Conservation (phyloP, 2,329 filamentous ascomycete genomes). For the Thelonectria rubi region DNA sequence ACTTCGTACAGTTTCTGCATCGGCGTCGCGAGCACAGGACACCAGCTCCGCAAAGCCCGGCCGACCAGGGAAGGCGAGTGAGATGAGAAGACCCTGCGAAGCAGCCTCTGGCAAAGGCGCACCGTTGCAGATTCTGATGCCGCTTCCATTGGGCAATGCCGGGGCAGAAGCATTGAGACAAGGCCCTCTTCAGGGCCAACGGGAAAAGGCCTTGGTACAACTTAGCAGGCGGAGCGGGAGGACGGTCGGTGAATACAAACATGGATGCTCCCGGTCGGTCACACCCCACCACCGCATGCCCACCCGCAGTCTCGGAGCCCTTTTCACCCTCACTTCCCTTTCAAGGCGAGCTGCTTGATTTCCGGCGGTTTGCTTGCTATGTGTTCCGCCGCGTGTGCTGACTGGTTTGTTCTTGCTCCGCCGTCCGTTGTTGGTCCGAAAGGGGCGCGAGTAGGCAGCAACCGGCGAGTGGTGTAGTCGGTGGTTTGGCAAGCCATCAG, state of each 20-base stretch:
- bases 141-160: conserved; percentile 27
- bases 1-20: not conserved
- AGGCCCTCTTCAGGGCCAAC: conserved; percentile 20
- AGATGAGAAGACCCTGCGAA: conserved; percentile 17
- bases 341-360: conserved; percentile 4
- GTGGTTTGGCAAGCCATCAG: conserved; percentile 7
- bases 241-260: conserved; percentile 29
- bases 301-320: conserved; percentile 33
- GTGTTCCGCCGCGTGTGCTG: conserved; percentile 4
- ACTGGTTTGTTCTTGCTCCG: conserved; percentile 9
- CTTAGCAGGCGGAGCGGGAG: conserved; percentile 15
- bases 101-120: conserved; percentile 13
- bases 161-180: conserved; percentile 22
- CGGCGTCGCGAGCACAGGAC: conserved; percentile 18
- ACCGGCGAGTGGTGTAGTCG: conserved; percentile 18
- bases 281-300: conserved; percentile 31
- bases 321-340: conserved; percentile 6
- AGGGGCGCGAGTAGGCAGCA: conserved; percentile 1
- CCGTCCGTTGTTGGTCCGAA: conserved; percentile 11
- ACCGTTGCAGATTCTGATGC: conserved; percentile 9
- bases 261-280: conserved; percentile 34
- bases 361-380: conserved; percentile 13
- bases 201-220: conserved; percentile 19
- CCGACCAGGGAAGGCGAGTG: conserved; percentile 16
- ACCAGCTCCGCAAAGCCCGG: conserved; percentile 6